phyloP scores from a whole-genome alignment of 805 yeast genomes.

The Starmerella roubikii region DNA sequence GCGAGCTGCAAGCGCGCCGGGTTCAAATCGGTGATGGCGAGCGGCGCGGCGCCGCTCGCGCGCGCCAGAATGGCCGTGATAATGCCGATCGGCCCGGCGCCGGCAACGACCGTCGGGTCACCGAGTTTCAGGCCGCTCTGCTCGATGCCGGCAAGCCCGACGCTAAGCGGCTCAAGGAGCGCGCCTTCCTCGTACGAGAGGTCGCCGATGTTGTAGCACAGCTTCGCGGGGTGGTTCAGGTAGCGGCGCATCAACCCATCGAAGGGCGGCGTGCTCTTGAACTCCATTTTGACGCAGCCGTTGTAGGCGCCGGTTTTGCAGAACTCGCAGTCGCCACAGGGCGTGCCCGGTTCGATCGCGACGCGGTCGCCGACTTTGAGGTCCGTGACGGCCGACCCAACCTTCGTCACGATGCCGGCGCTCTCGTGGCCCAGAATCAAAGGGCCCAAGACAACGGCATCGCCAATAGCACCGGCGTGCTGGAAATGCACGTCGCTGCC shows the following conservation, averaged over 20 bases:
- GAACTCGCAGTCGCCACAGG: slow-evolving; percentile 32
- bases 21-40: slow-evolving; percentile 38
- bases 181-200: slow-evolving; percentile 43
- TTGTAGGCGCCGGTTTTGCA: slow-evolving; percentile 28
- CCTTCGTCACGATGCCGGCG: slow-evolving; percentile 37
- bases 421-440: slow-evolving; percentile 48
- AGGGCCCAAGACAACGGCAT: slow-evolving; percentile 45
- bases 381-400: slow-evolving; percentile 36
- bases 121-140: slow-evolving; percentile 38
- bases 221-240: slow-evolving; percentile 28
- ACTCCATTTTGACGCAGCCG: slow-evolving; percentile 27
- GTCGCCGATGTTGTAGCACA: slow-evolving; percentile 28
- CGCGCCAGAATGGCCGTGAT: slow-evolving; percentile 35
- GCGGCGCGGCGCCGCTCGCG: slow-evolving; percentile 42
- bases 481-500: slow-evolving; percentile 64
- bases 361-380: slow-evolving; percentile 36
- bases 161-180: slow-evolving; percentile 41
- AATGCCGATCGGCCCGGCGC: slow-evolving; percentile 51
- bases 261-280: slow-evolving; percentile 30
- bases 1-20: slow-evolving; percentile 36
- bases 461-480: slow-evolving; percentile 48
- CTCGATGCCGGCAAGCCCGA: slow-evolving; percentile 40
- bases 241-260: slow-evolving; percentile 27
- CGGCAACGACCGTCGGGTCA: slow-evolving; percentile 36
- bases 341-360: slow-evolving; percentile 38